Evolutionary conservation across 2,329 filamentous ascomycete genomes (phyloP).

Genomic region (Talaromyces sp.): DNA sequence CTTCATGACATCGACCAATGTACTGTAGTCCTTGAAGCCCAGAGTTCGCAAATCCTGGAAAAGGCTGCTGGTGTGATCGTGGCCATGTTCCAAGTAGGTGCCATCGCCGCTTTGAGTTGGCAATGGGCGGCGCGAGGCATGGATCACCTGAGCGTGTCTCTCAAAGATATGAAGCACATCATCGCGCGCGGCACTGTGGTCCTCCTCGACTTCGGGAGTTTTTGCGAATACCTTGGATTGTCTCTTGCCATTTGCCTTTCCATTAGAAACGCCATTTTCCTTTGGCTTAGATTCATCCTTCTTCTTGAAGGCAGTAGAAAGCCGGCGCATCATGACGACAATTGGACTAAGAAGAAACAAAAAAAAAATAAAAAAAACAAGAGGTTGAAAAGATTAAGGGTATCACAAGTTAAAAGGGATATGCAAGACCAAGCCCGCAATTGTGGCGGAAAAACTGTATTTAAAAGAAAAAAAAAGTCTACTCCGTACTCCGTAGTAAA

Average conservation of each 20-base stretch:
- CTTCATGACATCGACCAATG: constrained; percentile 57
- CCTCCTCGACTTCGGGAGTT: constrained; percentile 16
- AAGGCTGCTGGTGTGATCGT: constrained; percentile 48
- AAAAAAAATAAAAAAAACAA: constrained; percentile 14
- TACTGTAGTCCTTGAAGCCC: constrained; percentile 56
- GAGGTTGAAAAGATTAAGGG: constrained; percentile 1
- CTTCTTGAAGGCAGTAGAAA: constrained; percentile 38
- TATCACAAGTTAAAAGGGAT: constrained; percentile 3
- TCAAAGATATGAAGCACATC: constrained; percentile 40
- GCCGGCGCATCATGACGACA: constrained; percentile 26
- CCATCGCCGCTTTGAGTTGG: constrained; percentile 61
- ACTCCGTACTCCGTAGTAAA: background rate
- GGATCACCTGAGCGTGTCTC: constrained; percentile 44
- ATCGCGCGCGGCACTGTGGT: constrained; percentile 30
- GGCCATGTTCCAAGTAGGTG: constrained; percentile 48
- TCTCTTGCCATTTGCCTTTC: constrained; percentile 21
- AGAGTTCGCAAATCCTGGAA: constrained; percentile 57
- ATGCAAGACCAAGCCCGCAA: background rate
- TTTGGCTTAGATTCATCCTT: constrained; percentile 32
- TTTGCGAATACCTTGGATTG: constrained; percentile 27
- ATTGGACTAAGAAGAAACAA: background rate
- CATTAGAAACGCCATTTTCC: constrained; percentile 19
- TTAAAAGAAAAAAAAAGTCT: constrained; percentile 15
- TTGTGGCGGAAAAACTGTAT: constrained; percentile 12
- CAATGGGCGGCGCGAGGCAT: constrained; percentile 57